Evolutionary conservation across 2,329 filamentous ascomycete genomes (phyloP), one percentile per base, ranked within the genome.

Genomic region (Hyphodiscus sp.): DNA sequence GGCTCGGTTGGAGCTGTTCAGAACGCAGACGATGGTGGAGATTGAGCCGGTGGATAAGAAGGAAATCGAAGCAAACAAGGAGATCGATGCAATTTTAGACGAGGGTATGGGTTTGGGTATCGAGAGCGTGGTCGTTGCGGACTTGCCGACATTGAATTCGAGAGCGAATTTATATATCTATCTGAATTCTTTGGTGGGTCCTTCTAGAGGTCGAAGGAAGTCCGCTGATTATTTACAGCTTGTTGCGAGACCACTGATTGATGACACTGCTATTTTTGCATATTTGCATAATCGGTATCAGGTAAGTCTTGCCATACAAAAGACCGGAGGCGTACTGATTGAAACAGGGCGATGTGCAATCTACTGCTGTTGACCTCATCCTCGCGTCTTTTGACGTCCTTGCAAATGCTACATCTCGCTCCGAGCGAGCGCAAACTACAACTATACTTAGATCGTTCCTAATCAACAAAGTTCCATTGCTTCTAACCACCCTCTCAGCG

Each of bases 361-460:
- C 81, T 13, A 83, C 90, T 45, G 83, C 88, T 0, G 82, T 90
- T 51, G 91, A 96, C 63, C 76, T 97, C 1, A 87, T 97, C 43
- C 80, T 92, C 10, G 89, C 91, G 1, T 85, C 91, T 0, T 97
- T 99, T 65, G 91, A 97, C 63, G 80, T 95, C 5, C 76, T 99
- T 16, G 88, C 91, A 38, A 95, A 95, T 64, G 87, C 87, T 5
- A 87, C 92, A 58, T 89, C 94, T 61, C 82, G 87, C 41, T 80
- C 76, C 45, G 81, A 86, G 63, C 73, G 79, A 9, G 68, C 70
- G 18, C 75, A 81, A 50, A 79, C 76, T 0, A 79, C 89, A 52
- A 85, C 91, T 54, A 72, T 92, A 18, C 77, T 96, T 49, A 86
- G 90, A 38, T 95, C 91, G 0, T 99, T 94, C 67, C 76, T 99